Conservation (phyloP, 208 protist species). For the Leptomonas pyrrhocoris region DNA sequence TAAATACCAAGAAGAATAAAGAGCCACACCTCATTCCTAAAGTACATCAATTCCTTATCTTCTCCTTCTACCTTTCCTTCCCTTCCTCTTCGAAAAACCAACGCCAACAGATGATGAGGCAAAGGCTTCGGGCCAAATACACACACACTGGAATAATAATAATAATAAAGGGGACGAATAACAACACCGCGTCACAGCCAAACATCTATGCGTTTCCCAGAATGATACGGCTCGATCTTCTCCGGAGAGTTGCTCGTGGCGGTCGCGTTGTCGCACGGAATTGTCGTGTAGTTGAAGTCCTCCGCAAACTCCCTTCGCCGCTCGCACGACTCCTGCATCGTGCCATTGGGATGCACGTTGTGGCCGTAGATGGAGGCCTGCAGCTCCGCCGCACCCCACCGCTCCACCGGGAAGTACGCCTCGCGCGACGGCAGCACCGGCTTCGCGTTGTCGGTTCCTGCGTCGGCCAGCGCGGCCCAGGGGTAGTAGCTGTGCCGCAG, state of each 20-base stretch:
- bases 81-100: too few species aligned
- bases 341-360: constrained; percentile 15
- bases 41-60: too few species aligned
- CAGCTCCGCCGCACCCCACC: constrained; percentile 17
- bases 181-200: constrained; percentile 16
- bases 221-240: constrained; percentile 3
- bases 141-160: too few species aligned
- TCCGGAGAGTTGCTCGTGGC: constrained; percentile 19
- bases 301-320: constrained; percentile 13
- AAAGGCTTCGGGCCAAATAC: too few species aligned
- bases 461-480: constrained; percentile 19
- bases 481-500: constrained; percentile 26
- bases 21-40: too few species aligned
- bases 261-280: constrained; percentile 30
- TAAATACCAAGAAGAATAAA: too few species aligned
- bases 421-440: constrained; percentile 6
- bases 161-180: too few species aligned
- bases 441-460: neutral
- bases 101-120: too few species aligned
- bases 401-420: constrained; percentile 15
- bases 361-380: constrained; percentile 22
- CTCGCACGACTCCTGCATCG: constrained; percentile 24
- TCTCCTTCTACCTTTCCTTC: too few species aligned
- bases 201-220: constrained; percentile 27
- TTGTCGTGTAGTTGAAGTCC: constrained; percentile 10